Evolutionary conservation across 192 early-diverging fungal genomes (phyloP), one percentile per base, ranked within the genome.

Genomic region (Geranomyces variabilis): DNA sequence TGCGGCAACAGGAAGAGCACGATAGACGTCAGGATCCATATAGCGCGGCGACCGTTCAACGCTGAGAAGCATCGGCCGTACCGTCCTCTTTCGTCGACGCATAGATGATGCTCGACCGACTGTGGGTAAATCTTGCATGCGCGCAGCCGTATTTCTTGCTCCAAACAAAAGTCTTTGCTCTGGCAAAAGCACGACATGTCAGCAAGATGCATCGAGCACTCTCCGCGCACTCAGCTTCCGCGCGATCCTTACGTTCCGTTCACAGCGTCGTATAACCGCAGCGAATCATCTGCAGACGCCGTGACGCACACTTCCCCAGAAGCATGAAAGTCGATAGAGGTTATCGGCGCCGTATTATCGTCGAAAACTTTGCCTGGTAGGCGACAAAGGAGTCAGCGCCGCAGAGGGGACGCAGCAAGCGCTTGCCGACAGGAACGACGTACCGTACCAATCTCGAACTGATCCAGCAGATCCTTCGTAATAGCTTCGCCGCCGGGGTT

Each of bases 111-210:
- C 84, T 91, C 21, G 87, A 91, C 10, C 79, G 69, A 51, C 86
- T 80, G 77, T 94, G 93, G 14, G 96, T 96, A 69, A 98, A 99
- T 22, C 89, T 85, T 1, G 93, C 94, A 29, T 94, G 76, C 34
- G 89, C 82, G 59, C 94, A 94, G 8, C 97, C 97, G 73, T 98
- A 99, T 53, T 99, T 99, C 83, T 97, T 96, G 75, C 93, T 94
- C 74, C 87, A 94, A 15, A 92, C 77, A 0, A 90, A 88, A 45
- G 90, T 89, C 66, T 87, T 85, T 41, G 87, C 79, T 19, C 87
- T 93, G 67, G 58, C 36, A 10, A 2, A 33, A 60, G 31, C 31
- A 19, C 24, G 1, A n/a, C 33, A 48, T 9, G 0, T 44, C 36
- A 41, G 36, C 26, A 44, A 58, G 61, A 13, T 57, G 14, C 19